phyloP scores from a whole-genome alignment of 306 rosid genomes.

The Psophocarpus tetragonolobus region DNA sequence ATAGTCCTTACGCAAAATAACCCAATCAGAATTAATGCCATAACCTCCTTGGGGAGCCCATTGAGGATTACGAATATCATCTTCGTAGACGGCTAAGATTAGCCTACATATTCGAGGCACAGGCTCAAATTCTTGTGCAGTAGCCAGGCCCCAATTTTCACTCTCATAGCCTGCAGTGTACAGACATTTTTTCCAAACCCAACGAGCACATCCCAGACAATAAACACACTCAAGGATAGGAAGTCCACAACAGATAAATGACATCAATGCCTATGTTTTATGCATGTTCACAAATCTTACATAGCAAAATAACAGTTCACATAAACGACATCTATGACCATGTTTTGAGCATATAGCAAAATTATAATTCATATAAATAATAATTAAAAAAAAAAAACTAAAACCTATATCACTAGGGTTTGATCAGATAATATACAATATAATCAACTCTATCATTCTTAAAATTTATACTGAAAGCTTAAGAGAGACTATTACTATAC shows the following conservation, averaged over 20 bases:
- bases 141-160: slow-evolving; percentile 87
- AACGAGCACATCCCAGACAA: slow-evolving; percentile 88
- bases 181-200: slow-evolving; percentile 89
- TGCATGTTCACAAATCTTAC: slow-evolving; percentile 29
- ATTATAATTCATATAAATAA: neutral
- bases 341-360: neutral
- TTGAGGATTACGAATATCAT: slow-evolving; percentile 71
- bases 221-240: slow-evolving; percentile 91
- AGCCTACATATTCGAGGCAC: slow-evolving; percentile 79
- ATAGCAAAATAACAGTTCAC: slow-evolving; percentile 13
- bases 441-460: slow-evolving; percentile 16
- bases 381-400: neutral
- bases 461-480: slow-evolving; percentile 6
- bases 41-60: slow-evolving; percentile 96
- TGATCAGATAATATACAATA: slow-evolving; percentile 12
- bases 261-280: slow-evolving; percentile 67
- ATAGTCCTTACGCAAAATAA: slow-evolving; percentile 66
- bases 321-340: neutral
- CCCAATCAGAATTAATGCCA: slow-evolving; percentile 79
- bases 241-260: slow-evolving; percentile 76
- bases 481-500: neutral
- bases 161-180: slow-evolving; percentile 92
- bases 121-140: slow-evolving; percentile 85
- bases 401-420: slow-evolving; percentile 28
- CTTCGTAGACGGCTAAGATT: slow-evolving; percentile 75